Evolutionary conservation across 2,329 filamentous ascomycete species (phyloP).

Genomic region (Calonectria honghensis): DNA sequence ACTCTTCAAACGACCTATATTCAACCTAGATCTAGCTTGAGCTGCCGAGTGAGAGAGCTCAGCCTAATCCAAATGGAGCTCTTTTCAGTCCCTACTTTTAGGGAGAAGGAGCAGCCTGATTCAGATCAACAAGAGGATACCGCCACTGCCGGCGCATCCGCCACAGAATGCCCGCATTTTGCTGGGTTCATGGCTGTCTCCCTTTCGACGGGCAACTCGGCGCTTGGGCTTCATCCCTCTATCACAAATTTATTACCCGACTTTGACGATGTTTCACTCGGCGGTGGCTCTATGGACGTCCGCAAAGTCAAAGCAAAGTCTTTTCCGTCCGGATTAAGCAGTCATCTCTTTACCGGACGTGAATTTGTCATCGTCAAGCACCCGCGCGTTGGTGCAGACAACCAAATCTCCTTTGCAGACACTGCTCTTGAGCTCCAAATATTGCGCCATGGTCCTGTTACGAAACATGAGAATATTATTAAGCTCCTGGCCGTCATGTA

Average conservation of each 20-base stretch:
- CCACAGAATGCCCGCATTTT: not conserved
- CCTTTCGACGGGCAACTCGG: not conserved
- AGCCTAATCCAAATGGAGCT: not conserved
- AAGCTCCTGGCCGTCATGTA: not conserved
- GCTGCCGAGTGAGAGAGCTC: not conserved
- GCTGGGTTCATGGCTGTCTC: not conserved
- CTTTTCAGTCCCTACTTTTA: not conserved
- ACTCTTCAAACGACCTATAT: not conserved
- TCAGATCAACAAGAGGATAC: not conserved
- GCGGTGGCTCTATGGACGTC: not conserved
- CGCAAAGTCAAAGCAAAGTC: not conserved
- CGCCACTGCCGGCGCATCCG: not conserved
- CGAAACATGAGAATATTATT: not conserved
- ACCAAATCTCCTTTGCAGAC: not conserved
- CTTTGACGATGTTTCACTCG: not conserved
- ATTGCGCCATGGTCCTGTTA: not conserved
- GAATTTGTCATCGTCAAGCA: not conserved
- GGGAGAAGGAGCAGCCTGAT: not conserved
- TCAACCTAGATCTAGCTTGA: not conserved
- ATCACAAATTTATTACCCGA: not conserved
- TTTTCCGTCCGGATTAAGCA: not conserved
- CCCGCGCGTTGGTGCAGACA: not conserved
- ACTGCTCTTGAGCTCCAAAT: not conserved
- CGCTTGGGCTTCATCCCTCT: not conserved
- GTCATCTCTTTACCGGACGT: not conserved